Percentiles rank a stretch among this genome's conserved stretches.
phyloP scores from a whole-genome alignment of 768 basidiomycete species.

The Russula vinacea region DNA sequence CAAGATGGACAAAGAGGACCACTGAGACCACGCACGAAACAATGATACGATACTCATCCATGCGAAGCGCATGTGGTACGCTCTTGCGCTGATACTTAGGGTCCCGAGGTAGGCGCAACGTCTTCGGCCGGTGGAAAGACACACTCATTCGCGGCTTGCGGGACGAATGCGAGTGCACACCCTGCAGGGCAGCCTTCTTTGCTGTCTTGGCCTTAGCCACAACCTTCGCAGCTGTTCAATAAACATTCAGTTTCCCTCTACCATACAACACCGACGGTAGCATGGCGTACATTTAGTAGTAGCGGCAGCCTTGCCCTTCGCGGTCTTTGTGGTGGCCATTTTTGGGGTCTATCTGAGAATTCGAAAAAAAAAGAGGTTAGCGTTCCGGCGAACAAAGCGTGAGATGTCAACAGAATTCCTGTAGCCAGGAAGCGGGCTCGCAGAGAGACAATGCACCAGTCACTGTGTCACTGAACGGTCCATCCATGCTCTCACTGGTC shows the following conservation, averaged over 20 bases:
- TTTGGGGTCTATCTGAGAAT: slow-evolving; percentile 25
- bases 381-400: slow-evolving; percentile 16
- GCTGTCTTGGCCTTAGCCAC: slow-evolving; percentile 84
- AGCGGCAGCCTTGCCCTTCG: neutral
- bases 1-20: neutral
- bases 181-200: slow-evolving; percentile 94
- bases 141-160: slow-evolving; percentile 80
- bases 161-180: slow-evolving; percentile 66
- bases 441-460: neutral
- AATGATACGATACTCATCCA: slow-evolving; percentile 96
- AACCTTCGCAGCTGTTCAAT: slow-evolving; percentile 19
- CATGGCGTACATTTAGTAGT: neutral
- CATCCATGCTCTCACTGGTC: neutral
- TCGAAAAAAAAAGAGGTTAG: neutral
- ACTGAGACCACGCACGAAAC: slow-evolving; percentile 61
- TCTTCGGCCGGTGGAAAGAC: slow-evolving; percentile 89
- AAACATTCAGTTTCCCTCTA: neutral
- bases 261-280: neutral
- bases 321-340: slow-evolving; percentile 69
- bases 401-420: slow-evolving; percentile 39
- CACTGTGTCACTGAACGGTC: no score
- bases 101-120: slow-evolving; percentile 74
- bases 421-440: slow-evolving; percentile 47
- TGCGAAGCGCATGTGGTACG: slow-evolving; percentile 84
- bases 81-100: slow-evolving; percentile 97